Evolutionary conservation across 306 rosid species (phyloP).

Genomic region (Casuarina cunninghamiana): DNA sequence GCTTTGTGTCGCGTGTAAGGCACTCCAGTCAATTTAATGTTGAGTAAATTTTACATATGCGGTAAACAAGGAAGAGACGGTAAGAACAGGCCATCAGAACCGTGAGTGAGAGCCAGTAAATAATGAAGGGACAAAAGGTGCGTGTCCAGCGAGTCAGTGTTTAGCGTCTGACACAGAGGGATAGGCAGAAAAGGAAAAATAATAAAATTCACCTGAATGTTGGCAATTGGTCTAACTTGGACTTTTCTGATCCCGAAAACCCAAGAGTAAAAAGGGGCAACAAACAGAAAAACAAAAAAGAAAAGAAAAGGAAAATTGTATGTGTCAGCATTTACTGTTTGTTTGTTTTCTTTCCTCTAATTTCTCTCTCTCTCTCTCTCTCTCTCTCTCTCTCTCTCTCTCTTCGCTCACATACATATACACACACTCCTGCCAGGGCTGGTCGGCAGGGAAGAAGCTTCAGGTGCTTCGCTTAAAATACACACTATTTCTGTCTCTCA

Average conservation of each 20-base stretch:
- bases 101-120: conserved; percentile 2
- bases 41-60: too few relatives aligned
- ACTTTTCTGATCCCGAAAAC: conserved; percentile 24
- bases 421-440: conserved; percentile 31
- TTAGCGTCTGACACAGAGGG: neutral
- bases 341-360: conserved; percentile 36
- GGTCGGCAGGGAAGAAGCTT: conserved; percentile 55
- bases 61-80: neutral
- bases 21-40: neutral
- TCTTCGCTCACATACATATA: too few relatives aligned
- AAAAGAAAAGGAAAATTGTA: neutral
- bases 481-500: conserved; percentile 3
- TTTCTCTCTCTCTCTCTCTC: conserved; percentile 11
- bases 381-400: too few relatives aligned
- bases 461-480: conserved; percentile 25
- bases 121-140: neutral
- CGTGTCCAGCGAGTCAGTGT: neutral
- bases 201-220: conserved; percentile 28
- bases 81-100: neutral
- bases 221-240: conserved; percentile 20
- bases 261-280: neutral
- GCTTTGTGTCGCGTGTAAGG: neutral
- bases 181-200: neutral
- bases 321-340: neutral
- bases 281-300: neutral